These are phyloP conservation scores for Harringtonia aguacate DNA, from an alignment of 2,329 filamentous ascomycete genomes.

Conservation along the genomic window DNA sequence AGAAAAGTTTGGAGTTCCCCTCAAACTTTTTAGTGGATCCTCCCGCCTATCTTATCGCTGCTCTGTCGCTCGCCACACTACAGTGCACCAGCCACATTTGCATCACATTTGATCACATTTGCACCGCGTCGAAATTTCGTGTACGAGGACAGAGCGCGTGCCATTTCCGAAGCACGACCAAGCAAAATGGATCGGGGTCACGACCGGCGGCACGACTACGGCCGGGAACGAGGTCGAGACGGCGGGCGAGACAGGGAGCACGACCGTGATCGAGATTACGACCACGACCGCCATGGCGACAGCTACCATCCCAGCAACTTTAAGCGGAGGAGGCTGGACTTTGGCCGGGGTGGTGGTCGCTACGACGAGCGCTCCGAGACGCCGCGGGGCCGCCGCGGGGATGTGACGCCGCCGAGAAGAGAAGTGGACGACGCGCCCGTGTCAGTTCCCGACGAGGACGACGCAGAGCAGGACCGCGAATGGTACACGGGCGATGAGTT, in stretches of 20 bases:
- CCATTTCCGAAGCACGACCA: not conserved
- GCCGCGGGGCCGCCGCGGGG: constrained; percentile 9
- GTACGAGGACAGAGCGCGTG: not conserved
- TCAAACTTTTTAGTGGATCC: constrained; percentile 23
- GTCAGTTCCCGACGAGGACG: constrained; percentile 54
- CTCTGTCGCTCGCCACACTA: not conserved
- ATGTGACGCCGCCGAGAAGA: constrained; percentile 34
- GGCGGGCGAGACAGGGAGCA: not conserved
- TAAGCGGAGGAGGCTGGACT: constrained; percentile 53
- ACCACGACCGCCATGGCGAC: constrained; percentile 1
- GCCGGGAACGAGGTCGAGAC: constrained; percentile 18
- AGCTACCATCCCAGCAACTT: constrained; percentile 27
- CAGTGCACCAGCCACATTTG: constrained; percentile 6
- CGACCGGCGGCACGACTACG: constrained; percentile 2
- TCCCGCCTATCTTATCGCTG: constrained; percentile 22
- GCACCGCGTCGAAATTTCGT: not conserved
- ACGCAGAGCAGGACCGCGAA: constrained; percentile 70
- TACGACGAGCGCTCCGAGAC: constrained; percentile 32
- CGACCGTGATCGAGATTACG: not conserved
- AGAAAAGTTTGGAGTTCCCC: constrained; percentile 5
- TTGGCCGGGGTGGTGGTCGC: constrained; percentile 34
- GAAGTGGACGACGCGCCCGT: constrained; percentile 53
- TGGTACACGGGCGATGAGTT: constrained; percentile 88
- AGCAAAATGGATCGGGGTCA: constrained; percentile 3
- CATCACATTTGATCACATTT: not conserved